A percentile compares a stretch with the other conserved stretches of the same genome.
Conservation (phyloP, 108 stramenopile species). For the Discostella stelligeroides region DNA sequence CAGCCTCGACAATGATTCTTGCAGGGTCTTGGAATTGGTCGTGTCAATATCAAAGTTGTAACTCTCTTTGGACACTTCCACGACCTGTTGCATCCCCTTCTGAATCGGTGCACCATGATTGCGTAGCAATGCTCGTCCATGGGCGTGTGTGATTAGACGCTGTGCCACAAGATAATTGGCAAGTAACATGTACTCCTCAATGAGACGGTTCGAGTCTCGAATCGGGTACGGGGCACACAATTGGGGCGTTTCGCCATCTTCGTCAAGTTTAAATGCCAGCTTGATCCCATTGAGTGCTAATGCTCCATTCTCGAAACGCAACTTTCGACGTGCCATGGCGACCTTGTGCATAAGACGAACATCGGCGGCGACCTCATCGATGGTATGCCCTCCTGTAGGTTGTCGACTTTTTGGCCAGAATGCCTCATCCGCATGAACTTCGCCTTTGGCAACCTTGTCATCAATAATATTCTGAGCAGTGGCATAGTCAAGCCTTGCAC, state of each 20-base stretch:
- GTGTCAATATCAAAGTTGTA: conserved; percentile 71
- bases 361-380: conserved; percentile 84
- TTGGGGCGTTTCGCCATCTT: conserved; percentile 86
- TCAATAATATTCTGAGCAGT: conserved; percentile 97
- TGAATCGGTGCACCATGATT: conserved; percentile 71
- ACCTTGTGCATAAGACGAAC: conserved; percentile 89
- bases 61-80: conserved; percentile 57
- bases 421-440: conserved; percentile 57
- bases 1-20: conserved; percentile 77
- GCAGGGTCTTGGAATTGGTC: conserved; percentile 67
- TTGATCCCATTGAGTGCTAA: conserved; percentile 89
- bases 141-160: conserved; percentile 85
- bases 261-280: conserved; percentile 87
- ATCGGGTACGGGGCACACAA: conserved; percentile 87
- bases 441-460: conserved; percentile 64
- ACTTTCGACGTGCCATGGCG: conserved; percentile 78
- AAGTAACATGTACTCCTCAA: conserved; percentile 98
- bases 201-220: conserved; percentile 89
- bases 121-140: conserved; percentile 73
- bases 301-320: conserved; percentile 90
- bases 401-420: conserved; percentile 85
- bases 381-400: conserved; percentile 83
- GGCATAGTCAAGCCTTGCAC: conserved; percentile 93
- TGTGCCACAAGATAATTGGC: conserved; percentile 98
- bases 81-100: conserved; percentile 72